Conservation (phyloP, 192 early-diverging fungal genomes). For the Backusella macrospora region DNA sequence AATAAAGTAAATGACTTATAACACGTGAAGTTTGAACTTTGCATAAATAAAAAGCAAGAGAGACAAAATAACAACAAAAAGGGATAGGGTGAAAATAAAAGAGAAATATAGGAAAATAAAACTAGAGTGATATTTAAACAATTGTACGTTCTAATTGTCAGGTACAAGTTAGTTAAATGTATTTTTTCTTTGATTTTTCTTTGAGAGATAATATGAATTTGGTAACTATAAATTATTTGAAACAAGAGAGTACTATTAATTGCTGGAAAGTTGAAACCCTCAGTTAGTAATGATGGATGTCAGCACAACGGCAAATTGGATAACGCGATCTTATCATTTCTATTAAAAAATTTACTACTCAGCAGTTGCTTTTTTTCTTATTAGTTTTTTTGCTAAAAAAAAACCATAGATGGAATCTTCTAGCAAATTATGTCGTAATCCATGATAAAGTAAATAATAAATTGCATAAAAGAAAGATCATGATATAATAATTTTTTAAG, state of each 20-base stretch:
- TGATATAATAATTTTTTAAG: no score
- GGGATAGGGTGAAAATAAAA: background rate
- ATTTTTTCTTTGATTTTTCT: background rate
- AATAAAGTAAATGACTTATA: background rate
- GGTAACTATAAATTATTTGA: background rate
- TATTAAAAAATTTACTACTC: background rate
- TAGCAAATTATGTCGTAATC: no score
- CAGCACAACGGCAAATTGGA: background rate
- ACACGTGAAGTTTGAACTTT: background rate
- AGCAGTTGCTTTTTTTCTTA: background rate
- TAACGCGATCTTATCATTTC: background rate
- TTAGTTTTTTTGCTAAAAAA: background rate
- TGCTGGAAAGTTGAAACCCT: background rate
- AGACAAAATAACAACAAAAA: no score
- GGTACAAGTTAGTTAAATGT: background rate
- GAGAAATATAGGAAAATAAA: background rate
- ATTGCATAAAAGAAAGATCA: no score
- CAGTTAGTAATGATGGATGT: background rate
- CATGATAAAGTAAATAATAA: no score
- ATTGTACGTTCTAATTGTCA: background rate
- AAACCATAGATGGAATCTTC: no score
- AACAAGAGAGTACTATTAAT: background rate
- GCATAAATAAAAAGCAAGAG: background rate
- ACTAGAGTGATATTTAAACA: background rate
- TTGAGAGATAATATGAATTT: background rate